Conservation (phyloP, 306 rosid genomes). For the Quercus suber region DNA sequence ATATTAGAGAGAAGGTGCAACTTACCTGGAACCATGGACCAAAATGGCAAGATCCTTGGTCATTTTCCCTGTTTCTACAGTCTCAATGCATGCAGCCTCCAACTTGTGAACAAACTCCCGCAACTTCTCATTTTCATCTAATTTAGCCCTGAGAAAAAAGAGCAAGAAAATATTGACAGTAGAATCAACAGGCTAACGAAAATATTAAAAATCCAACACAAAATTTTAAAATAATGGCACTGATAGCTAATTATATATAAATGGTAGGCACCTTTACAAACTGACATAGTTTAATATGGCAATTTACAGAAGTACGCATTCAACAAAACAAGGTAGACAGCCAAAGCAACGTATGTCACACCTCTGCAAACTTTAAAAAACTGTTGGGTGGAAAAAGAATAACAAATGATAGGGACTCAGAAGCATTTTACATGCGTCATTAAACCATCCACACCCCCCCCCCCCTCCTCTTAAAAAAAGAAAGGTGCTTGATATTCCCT, state of each 20-base stretch:
- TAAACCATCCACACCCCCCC: neutral
- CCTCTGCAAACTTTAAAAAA: neutral
- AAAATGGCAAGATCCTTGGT: slow-evolving; percentile 95
- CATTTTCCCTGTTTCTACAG: slow-evolving; percentile 92
- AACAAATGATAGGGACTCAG: no score
- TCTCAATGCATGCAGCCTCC: slow-evolving; percentile 86
- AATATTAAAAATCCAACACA: neutral
- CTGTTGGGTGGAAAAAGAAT: neutral
- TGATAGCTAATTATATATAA: neutral
- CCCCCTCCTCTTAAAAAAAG: neutral
- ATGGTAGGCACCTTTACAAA: neutral
- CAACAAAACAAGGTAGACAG: neutral
- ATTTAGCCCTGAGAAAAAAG: slow-evolving; percentile 58
- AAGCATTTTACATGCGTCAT: neutral
- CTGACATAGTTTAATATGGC: neutral
- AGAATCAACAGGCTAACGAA: slow-evolving; percentile 10
- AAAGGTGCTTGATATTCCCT: neutral
- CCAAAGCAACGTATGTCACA: neutral
- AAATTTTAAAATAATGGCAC: neutral
- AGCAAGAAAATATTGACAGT: neutral
- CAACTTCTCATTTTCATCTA: slow-evolving; percentile 71
- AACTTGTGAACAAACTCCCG: slow-evolving; percentile 73
- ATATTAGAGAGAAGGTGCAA: slow-evolving; percentile 6
- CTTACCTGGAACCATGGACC: slow-evolving; percentile 87
- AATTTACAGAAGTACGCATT: neutral